A percentile compares a stretch with the other conserved stretches of the same genome.
Conservation (phyloP, 768 basidiomycete species). For the Suillus tomentosus region DNA sequence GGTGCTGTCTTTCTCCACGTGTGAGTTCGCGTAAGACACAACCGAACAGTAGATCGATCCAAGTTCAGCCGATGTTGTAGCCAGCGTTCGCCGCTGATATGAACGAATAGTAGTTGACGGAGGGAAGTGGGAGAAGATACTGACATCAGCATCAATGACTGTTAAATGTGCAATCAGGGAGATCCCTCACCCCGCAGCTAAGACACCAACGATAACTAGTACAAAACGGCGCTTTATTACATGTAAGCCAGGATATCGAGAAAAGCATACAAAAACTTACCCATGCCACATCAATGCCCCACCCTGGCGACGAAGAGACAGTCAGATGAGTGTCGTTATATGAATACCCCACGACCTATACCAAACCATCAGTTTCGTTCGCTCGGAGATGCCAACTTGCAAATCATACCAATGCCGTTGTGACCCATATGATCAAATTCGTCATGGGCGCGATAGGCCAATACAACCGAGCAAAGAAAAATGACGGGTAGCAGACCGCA, state of each 20-base stretch:
- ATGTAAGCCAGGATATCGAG: not conserved
- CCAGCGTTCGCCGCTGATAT: conserved; percentile 71
- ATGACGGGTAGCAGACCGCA: conserved; percentile 69
- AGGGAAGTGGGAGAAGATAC: conserved; percentile 72
- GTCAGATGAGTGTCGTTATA: conserved; percentile 60
- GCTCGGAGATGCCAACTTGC: not conserved
- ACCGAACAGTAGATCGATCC: conserved; percentile 77
- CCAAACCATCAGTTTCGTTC: not conserved
- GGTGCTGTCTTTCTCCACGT: conserved; percentile 51
- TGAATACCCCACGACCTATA: conserved; percentile 71
- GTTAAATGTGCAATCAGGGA: not conserved
- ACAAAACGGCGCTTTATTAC: conserved; percentile 59
- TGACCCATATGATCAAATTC: conserved; percentile 70
- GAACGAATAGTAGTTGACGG: conserved; percentile 73
- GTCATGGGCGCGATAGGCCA: conserved; percentile 74
- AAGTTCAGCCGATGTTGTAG: conserved; percentile 66
- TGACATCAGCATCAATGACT: conserved; percentile 26
- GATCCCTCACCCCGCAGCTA: conserved; percentile 68
- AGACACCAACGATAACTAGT: conserved; percentile 70
- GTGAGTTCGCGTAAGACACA: conserved; percentile 68
- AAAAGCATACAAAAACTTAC: conserved; percentile 33
- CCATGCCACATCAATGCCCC: conserved; percentile 74
- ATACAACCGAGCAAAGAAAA: conserved; percentile 72
- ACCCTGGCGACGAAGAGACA: conserved; percentile 53
- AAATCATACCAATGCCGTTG: conserved; percentile 53